These are phyloP conservation scores for Cryptococcus sp. DNA, from an alignment of 1,284 basidiomycete genomes.

Conservation along the genomic window DNA sequence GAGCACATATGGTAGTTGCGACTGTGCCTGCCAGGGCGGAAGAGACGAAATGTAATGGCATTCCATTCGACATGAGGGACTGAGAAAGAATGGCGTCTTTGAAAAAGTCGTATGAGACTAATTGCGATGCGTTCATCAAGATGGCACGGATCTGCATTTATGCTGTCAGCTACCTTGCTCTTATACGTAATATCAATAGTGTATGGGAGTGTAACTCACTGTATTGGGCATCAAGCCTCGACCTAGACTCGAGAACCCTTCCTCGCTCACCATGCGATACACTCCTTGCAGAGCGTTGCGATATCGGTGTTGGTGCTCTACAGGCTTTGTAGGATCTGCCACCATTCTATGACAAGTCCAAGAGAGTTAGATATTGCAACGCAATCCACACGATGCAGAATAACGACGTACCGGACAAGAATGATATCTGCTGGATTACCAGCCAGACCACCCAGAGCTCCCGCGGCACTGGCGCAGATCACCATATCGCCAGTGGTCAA, in stretches of 20 bases:
- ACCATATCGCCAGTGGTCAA: slow-evolving; percentile 46
- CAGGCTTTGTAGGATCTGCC: slow-evolving; percentile 47
- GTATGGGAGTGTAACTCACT: slow-evolving; percentile 34
- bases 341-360: slow-evolving; percentile 37
- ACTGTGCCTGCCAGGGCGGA: slow-evolving; percentile 58
- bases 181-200: not conserved
- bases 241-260: slow-evolving; percentile 54
- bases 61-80: slow-evolving; percentile 53
- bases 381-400: not conserved
- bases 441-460: slow-evolving; percentile 48
- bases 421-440: slow-evolving; percentile 47
- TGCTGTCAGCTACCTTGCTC: no score
- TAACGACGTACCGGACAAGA: slow-evolving; percentile 15
- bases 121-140: slow-evolving; percentile 58
- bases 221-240: slow-evolving; percentile 57
- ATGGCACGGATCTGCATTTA: slow-evolving; percentile 52
- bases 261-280: slow-evolving; percentile 54
- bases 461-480: slow-evolving; percentile 42
- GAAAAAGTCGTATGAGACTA: slow-evolving; percentile 59
- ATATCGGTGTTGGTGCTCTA: slow-evolving; percentile 42
- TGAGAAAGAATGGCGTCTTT: slow-evolving; percentile 54
- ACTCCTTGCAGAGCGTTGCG: slow-evolving; percentile 55
- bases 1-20: slow-evolving; percentile 57
- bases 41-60: slow-evolving; percentile 56
- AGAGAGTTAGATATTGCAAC: not conserved